These are phyloP conservation scores for Vigna nakashimae DNA, from an alignment of 306 rosid genomes.

Conservation along the genomic window DNA sequence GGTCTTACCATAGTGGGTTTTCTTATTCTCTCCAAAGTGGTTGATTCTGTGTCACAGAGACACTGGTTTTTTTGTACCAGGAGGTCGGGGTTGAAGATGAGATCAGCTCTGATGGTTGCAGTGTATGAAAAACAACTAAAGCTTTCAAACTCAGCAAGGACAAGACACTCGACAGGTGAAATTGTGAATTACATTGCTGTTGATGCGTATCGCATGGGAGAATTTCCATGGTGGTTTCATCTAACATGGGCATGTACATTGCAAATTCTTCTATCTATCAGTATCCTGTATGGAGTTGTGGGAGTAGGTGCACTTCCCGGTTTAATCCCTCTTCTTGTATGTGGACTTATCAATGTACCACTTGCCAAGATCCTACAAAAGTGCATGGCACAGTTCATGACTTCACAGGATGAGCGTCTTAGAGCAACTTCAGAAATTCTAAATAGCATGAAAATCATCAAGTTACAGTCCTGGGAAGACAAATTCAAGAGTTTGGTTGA, in stretches of 20 bases:
- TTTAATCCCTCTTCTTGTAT: constrained; percentile 60
- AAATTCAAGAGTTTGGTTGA: constrained; percentile 62
- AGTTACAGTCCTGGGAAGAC: constrained; percentile 86
- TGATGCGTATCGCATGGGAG: constrained; percentile 89
- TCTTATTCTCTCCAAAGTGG: neutral
- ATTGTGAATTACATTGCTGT: constrained; percentile 81
- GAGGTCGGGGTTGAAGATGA: constrained; percentile 44
- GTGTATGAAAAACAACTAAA: constrained; percentile 72
- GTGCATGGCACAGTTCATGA: constrained; percentile 70
- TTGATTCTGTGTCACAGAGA: constrained; percentile 3
- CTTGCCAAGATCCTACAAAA: constrained; percentile 63
- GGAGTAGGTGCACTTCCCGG: constrained; percentile 82
- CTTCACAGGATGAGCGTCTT: constrained; percentile 76
- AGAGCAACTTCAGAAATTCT: constrained; percentile 83
- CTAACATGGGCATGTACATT: constrained; percentile 53
- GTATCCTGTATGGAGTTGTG: constrained; percentile 59
- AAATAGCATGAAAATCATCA: constrained; percentile 80
- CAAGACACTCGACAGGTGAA: constrained; percentile 74
- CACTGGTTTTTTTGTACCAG: neutral
- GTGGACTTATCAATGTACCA: constrained; percentile 72
- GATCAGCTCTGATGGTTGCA: constrained; percentile 85
- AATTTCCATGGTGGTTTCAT: constrained; percentile 89
- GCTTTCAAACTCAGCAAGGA: constrained; percentile 69
- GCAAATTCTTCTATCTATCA: constrained; percentile 57
- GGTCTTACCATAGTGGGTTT: neutral